Conservation (phyloP, 1,284 basidiomycete species). For the Rhodotorula sp. region DNA sequence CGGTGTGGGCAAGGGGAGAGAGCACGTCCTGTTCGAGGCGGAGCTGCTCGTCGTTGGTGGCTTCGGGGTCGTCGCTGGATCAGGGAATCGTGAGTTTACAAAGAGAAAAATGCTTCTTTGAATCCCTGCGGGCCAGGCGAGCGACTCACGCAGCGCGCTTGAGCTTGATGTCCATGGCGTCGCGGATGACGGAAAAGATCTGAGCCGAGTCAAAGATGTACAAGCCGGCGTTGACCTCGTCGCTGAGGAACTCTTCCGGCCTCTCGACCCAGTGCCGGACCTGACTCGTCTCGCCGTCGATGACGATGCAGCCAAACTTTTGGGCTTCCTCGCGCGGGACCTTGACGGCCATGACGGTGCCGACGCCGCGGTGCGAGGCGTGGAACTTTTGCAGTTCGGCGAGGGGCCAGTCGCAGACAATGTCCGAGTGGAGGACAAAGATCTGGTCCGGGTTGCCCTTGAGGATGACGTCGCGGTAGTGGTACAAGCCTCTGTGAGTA, state of each 20-base stretch:
- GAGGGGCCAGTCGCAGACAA: slow-evolving; percentile 53
- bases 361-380: slow-evolving; percentile 55
- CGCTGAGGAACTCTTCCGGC: slow-evolving; percentile 56
- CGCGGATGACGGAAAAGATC: slow-evolving; percentile 57
- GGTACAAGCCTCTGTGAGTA: slow-evolving; percentile 41
- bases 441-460: slow-evolving; percentile 53
- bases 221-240: slow-evolving; percentile 54
- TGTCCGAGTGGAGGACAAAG: slow-evolving; percentile 58
- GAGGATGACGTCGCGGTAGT: slow-evolving; percentile 54
- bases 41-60: slow-evolving; percentile 54
- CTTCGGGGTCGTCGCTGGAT: slow-evolving; percentile 51
- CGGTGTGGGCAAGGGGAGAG: slow-evolving; percentile 52
- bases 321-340: slow-evolving; percentile 54
- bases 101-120: no score
- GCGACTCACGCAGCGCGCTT: slow-evolving; percentile 48
- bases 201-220: slow-evolving; percentile 54
- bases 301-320: slow-evolving; percentile 56
- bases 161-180: slow-evolving; percentile 56
- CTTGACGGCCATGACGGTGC: slow-evolving; percentile 55
- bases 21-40: slow-evolving; percentile 58
- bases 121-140: no score
- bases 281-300: slow-evolving; percentile 50
- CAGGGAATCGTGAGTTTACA: no score
- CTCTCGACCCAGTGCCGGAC: slow-evolving; percentile 39
- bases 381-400: slow-evolving; percentile 54